phyloP scores from a whole-genome alignment of 2,329 filamentous ascomycete genomes.

The Cadophora malorum region DNA sequence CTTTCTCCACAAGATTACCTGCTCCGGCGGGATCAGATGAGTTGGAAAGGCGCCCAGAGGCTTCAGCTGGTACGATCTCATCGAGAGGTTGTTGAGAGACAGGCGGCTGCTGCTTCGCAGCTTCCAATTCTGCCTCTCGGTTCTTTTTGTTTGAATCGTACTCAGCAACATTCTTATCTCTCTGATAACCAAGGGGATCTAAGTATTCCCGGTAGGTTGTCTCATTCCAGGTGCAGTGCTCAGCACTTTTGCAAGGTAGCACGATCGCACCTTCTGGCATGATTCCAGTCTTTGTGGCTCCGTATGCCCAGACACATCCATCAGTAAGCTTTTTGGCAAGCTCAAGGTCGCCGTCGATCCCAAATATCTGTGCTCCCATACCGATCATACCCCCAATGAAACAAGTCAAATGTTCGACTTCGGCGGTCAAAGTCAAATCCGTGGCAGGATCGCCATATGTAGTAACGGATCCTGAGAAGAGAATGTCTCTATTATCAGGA shows the following conservation, averaged over 20 bases:
- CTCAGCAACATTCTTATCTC: constrained; percentile 51
- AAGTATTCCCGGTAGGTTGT: constrained; percentile 39
- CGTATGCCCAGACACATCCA: constrained; percentile 74
- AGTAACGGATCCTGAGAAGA: constrained; percentile 71
- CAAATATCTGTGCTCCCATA: constrained; percentile 68
- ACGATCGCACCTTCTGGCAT: constrained; percentile 66
- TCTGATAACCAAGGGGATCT: constrained; percentile 50
- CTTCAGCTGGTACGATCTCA: neutral
- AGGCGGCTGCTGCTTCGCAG: constrained; percentile 17
- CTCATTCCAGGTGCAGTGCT: constrained; percentile 44
- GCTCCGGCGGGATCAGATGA: constrained; percentile 20
- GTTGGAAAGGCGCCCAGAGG: constrained; percentile 1
- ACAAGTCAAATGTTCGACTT: constrained; percentile 65
- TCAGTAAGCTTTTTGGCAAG: constrained; percentile 68
- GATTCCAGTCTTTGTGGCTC: constrained; percentile 63
- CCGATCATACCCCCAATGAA: constrained; percentile 76
- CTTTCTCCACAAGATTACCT: constrained; percentile 27
- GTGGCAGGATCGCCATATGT: constrained; percentile 53
- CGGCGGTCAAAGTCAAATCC: constrained; percentile 49
- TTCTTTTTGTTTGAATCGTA: constrained; percentile 48
- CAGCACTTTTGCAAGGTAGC: constrained; percentile 52
- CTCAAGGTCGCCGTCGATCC: constrained; percentile 64
- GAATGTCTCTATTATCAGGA: constrained; percentile 68
- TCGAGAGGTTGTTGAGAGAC: neutral
- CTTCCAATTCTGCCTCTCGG: constrained; percentile 18